Evolutionary conservation across 2,329 filamentous ascomycete genomes (phyloP).

Genomic region (Cercospora brassicicola): DNA sequence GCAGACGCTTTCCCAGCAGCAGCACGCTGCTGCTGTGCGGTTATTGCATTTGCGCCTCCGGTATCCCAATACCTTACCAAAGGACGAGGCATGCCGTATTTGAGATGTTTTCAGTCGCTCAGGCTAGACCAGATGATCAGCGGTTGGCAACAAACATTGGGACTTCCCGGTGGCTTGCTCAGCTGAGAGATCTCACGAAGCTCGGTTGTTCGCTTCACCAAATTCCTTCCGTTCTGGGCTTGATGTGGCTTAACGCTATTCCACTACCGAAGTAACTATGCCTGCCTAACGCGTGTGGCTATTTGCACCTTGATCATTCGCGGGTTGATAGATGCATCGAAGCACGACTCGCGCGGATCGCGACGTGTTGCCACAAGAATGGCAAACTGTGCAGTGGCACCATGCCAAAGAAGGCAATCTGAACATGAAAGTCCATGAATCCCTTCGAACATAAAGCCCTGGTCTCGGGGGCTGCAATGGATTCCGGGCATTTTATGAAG

Average conservation of each 20-base stretch:
- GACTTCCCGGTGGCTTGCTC: background rate
- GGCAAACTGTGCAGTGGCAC: background rate
- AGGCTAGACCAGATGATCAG: background rate
- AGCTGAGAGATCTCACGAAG: background rate
- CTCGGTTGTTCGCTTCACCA: background rate
- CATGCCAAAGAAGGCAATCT: background rate
- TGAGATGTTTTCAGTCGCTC: background rate
- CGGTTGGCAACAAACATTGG: background rate
- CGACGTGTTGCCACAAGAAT: background rate
- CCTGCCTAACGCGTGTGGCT: background rate
- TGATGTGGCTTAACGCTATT: background rate
- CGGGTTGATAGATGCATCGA: background rate
- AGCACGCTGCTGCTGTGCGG: too few species aligned
- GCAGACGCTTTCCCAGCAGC: background rate
- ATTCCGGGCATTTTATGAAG: background rate
- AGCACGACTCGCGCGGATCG: background rate
- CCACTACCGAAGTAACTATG: background rate
- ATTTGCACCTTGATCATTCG: background rate
- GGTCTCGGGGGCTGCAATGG: background rate
- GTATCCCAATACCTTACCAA: too few species aligned
- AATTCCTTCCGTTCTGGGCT: background rate
- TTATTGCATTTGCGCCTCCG: too few species aligned
- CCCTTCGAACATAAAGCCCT: background rate
- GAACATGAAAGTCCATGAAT: background rate
- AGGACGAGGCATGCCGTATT: too few species aligned